phyloP scores from a whole-genome alignment of 352 stramenopile genomes.

The Phytophthora ohioensis region DNA sequence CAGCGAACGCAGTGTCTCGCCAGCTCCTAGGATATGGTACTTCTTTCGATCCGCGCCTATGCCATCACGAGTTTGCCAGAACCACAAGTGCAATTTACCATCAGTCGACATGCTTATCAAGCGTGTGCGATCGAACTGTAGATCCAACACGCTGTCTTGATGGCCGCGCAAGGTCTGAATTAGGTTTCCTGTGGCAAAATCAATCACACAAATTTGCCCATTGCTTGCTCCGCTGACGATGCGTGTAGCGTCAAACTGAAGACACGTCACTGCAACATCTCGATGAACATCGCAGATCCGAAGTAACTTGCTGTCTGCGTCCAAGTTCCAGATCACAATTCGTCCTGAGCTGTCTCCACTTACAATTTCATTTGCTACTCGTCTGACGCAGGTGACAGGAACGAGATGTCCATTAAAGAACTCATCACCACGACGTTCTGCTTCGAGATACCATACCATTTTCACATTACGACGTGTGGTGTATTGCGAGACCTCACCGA shows the following conservation, averaged over 20 bases:
- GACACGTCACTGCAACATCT: conserved; percentile 58
- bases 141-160: conserved; percentile 54
- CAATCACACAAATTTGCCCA: conserved; percentile 71
- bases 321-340: conserved; percentile 78
- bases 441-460: conserved; percentile 51
- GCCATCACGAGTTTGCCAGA: conserved; percentile 65
- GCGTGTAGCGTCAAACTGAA: conserved; percentile 82
- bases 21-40: conserved; percentile 76
- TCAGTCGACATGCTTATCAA: conserved; percentile 76
- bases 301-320: conserved; percentile 68
- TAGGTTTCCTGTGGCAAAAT: conserved; percentile 77
- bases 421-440: conserved; percentile 44
- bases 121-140: conserved; percentile 78
- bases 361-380: conserved; percentile 76
- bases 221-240: conserved; percentile 68
- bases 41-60: conserved; percentile 60
- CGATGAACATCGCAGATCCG: conserved; percentile 67
- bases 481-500: conserved; percentile 35
- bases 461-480: conserved; percentile 47
- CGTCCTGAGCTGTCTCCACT: conserved; percentile 69
- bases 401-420: conserved; percentile 67
- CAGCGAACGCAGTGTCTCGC: conserved; percentile 74
- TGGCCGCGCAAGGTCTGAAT: conserved; percentile 75
- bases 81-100: conserved; percentile 68
- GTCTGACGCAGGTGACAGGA: conserved; percentile 62